Evolutionary conservation across 1,139 yeast genomes (phyloP).

Genomic region (Candida sanyaensis): DNA sequence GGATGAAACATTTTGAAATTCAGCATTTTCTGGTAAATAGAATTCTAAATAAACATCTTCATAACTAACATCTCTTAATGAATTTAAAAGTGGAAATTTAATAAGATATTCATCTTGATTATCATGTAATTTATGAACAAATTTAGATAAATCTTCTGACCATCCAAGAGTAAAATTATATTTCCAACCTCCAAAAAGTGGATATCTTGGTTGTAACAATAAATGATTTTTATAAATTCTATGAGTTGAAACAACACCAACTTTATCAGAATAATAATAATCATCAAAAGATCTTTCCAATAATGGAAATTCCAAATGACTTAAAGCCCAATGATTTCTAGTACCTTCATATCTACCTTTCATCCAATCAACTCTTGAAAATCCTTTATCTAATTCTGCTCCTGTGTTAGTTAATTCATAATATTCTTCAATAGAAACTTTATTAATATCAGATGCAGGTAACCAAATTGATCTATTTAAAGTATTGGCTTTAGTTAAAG

Average conservation of each 20-base stretch:
- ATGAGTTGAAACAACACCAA: constrained; percentile 93
- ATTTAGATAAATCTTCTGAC: constrained; percentile 61
- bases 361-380: constrained; percentile 79
- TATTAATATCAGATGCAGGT: constrained; percentile 42
- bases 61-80: constrained; percentile 69
- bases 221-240: constrained; percentile 50
- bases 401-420: constrained; percentile 80
- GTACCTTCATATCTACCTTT: constrained; percentile 46
- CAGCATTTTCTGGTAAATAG: constrained; percentile 88
- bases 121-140: constrained; percentile 43
- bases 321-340: constrained; percentile 48
- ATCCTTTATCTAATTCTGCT: constrained; percentile 67
- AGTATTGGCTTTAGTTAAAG: constrained; percentile 60
- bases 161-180: constrained; percentile 95
- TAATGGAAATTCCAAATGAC: constrained; percentile 58
- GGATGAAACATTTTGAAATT: constrained; percentile 57
- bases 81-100: constrained; percentile 71
- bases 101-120: constrained; percentile 59
- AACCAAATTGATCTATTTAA: constrained; percentile 79
- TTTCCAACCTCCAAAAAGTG: constrained; percentile 94
- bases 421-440: constrained; percentile 70
- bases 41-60: constrained; percentile 61
- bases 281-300: constrained; percentile 55
- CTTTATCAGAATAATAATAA: constrained; percentile 79
- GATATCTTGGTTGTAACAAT: constrained; percentile 82